These are phyloP conservation scores for Calonectria honghensis DNA, from an alignment of 2,329 filamentous ascomycete species.

Conservation along the genomic window DNA sequence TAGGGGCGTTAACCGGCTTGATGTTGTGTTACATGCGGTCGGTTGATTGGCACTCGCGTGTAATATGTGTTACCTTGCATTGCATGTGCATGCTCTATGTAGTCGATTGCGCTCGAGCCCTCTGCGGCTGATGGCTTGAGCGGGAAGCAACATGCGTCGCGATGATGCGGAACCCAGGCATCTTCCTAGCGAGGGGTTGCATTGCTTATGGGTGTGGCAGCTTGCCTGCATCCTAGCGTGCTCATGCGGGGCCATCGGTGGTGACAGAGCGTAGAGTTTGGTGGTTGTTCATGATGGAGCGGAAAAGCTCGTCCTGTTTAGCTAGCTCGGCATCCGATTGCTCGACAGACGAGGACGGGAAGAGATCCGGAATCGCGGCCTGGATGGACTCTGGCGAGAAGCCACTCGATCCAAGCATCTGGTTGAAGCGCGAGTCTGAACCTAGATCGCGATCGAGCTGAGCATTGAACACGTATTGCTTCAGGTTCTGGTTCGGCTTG, in stretches of 20 bases:
- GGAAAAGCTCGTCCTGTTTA: slow-evolving; percentile 67
- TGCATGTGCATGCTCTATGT: slow-evolving; percentile 38
- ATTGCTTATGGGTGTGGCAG: slow-evolving; percentile 35
- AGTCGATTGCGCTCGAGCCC: slow-evolving; percentile 44
- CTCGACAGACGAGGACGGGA: slow-evolving; percentile 50
- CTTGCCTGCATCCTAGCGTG: slow-evolving; percentile 35
- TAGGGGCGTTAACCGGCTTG: slow-evolving; percentile 6
- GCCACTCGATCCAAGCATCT: slow-evolving; percentile 67
- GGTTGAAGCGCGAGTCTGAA: slow-evolving; percentile 65
- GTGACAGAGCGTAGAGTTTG: slow-evolving; percentile 50
- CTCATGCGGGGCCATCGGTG: slow-evolving; percentile 40
- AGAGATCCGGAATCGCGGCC: slow-evolving; percentile 69
- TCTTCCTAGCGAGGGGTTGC: slow-evolving; percentile 33
- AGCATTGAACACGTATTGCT: slow-evolving; percentile 79
- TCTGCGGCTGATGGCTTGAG: slow-evolving; percentile 45
- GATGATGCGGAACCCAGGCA: slow-evolving; percentile 39
- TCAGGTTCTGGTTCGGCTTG: slow-evolving; percentile 84
- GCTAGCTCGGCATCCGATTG: slow-evolving; percentile 48
- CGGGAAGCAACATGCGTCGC: slow-evolving; percentile 43
- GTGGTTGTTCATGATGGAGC: slow-evolving; percentile 67
- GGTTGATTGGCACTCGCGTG: slow-evolving; percentile 8
- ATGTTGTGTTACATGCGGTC: slow-evolving; percentile 12
- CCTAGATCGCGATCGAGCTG: slow-evolving; percentile 73
- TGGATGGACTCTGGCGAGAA: slow-evolving; percentile 69
- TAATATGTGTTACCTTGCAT: slow-evolving; percentile 41